Conservation (phyloP, 257 asterid genomes). For the Fraxinus pennsylvanica region DNA sequence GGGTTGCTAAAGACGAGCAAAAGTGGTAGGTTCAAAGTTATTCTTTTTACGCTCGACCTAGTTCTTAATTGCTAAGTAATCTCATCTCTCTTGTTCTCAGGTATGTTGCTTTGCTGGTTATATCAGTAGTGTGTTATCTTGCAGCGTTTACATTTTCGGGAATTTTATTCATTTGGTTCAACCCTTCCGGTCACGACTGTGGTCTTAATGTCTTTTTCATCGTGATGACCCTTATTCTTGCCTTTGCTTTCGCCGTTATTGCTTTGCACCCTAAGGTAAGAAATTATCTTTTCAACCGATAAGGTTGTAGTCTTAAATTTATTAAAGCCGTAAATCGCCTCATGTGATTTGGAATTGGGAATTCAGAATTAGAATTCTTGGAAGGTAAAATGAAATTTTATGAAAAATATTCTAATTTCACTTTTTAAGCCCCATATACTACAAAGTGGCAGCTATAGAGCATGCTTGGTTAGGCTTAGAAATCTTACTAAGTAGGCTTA, state of each 20-base stretch:
- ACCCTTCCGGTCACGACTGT: conserved; percentile 91
- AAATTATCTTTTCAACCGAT: neutral
- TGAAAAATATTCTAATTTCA: neutral
- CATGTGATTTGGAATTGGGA: neutral
- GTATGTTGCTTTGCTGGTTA: conserved; percentile 76
- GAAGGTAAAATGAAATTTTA: neutral
- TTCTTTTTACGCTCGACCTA: conserved; percentile 3
- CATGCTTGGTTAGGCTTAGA: neutral
- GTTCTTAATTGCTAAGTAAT: conserved; percentile 26
- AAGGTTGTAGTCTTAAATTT: neutral
- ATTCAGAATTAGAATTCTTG: neutral
- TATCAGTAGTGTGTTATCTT: conserved; percentile 78
- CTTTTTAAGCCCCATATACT: neutral
- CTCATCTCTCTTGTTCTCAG: conserved; percentile 43
- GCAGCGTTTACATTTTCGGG: conserved; percentile 69
- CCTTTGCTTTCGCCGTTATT: conserved; percentile 67
- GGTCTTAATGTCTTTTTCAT: conserved; percentile 93
- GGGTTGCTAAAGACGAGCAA: conserved; percentile 96
- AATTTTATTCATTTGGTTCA: conserved; percentile 94
- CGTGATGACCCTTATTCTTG: conserved; percentile 80
- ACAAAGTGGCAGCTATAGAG: neutral
- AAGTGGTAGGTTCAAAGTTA: conserved; percentile 63
- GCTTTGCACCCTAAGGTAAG: conserved; percentile 89
- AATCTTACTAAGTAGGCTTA: neutral
- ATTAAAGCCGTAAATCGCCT: neutral